phyloP scores from a whole-genome alignment of 1,284 basidiomycete genomes.

The Ceratobasidium sp. region DNA sequence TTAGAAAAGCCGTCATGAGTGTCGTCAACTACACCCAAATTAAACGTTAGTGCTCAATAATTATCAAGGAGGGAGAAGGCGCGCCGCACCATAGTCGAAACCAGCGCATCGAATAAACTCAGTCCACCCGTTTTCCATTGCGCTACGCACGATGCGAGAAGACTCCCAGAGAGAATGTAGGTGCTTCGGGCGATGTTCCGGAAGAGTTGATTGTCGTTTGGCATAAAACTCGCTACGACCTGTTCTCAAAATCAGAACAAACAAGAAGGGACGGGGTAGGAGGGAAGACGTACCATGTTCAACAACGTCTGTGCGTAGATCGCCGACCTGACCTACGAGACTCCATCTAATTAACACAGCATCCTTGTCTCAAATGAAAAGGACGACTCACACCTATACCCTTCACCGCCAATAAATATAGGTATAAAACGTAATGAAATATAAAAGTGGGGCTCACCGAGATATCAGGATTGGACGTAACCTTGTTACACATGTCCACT shows the following conservation, averaged over 20 bases:
- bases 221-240: conserved; percentile 10
- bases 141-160: conserved; percentile 1
- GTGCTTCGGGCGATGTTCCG: conserved; percentile 22
- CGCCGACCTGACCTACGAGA: background rate
- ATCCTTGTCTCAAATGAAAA: background rate
- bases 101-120: conserved; percentile 26
- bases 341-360: background rate
- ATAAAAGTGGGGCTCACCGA: background rate
- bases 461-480: conserved; percentile 39
- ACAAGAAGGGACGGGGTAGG: background rate
- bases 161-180: conserved; percentile 8
- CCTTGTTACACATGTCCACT: background rate
- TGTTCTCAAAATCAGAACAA: background rate
- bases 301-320: conserved; percentile 11
- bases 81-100: conserved; percentile 19
- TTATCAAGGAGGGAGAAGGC: no score
- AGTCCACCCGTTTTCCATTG: conserved; percentile 34
- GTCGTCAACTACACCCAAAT: conserved; percentile 9
- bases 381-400: conserved; percentile 29
- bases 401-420: no score
- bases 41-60: background rate
- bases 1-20: conserved; percentile 17
- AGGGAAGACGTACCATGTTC: conserved; percentile 23
- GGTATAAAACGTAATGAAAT: background rate
- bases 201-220: conserved; percentile 9